Percentiles rank a stretch among this genome's conserved stretches.
These are phyloP conservation scores for Millerozyma acaciae DNA, from an alignment of 805 yeast genomes.

Conservation along the genomic window DNA sequence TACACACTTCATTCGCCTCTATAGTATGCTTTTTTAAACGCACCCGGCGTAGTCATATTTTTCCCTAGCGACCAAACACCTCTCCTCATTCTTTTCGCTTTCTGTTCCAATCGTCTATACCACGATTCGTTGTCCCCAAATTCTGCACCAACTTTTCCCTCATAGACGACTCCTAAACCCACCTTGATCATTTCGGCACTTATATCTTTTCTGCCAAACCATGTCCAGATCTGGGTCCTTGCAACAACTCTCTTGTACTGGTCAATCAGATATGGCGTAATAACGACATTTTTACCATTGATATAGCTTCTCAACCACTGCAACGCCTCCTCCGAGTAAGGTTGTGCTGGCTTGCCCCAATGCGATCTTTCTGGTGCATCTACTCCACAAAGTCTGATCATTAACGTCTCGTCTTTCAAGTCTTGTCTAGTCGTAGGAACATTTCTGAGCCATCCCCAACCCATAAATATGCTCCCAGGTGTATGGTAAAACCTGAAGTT, in stretches of 20 bases:
- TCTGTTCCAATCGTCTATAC: constrained; percentile 57
- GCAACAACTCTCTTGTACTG: constrained; percentile 90
- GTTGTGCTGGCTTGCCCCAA: constrained; percentile 92
- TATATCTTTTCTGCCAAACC: constrained; percentile 67
- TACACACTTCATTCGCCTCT: constrained; percentile 5
- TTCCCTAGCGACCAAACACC: constrained; percentile 70
- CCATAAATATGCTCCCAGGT: constrained; percentile 83
- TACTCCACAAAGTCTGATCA: constrained; percentile 82
- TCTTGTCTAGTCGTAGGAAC: constrained; percentile 51
- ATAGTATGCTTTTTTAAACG: constrained; percentile 54
- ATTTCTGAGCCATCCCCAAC: constrained; percentile 89
- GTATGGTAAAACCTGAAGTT: constrained; percentile 89
- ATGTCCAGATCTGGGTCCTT: constrained; percentile 58
- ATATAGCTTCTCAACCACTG: constrained; percentile 67
- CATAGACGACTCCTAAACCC: constrained; percentile 88
- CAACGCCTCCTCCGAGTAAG: constrained; percentile 79
- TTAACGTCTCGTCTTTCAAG: constrained; percentile 64
- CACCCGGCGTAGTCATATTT: constrained; percentile 67
- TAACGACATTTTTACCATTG: constrained; percentile 62
- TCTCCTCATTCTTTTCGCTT: constrained; percentile 50
- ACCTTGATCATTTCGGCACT: constrained; percentile 80
- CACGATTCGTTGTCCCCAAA: constrained; percentile 71
- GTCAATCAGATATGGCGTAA: constrained; percentile 78
- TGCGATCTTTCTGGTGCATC: constrained; percentile 97
- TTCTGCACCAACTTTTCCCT: constrained; percentile 75